Base-by-base conservation (phyloP, 139 green algal genomes). In the Chlorella sp. region DNA sequence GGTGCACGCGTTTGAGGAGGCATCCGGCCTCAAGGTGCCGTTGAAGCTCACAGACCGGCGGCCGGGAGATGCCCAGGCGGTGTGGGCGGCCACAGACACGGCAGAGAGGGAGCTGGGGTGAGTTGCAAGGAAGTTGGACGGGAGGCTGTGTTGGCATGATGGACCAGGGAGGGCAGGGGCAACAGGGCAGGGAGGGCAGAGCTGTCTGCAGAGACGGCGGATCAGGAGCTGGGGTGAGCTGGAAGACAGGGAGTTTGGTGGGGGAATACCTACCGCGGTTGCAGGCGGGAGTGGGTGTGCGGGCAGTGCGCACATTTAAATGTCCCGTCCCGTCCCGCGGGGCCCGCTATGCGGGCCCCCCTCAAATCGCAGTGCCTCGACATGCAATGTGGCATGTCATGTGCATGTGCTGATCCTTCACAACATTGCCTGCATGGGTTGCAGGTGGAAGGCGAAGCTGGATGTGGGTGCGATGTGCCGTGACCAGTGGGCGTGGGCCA, bases 401-500 rank as follows among this genome's bases (percentile, higher is more conserved):
- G n/a, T n/a, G n/a, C n/a, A n/a, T n/a, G n/a, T n/a, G n/a, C n/a
- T n/a, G n/a, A n/a, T n/a, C n/a, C n/a, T n/a, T n/a, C n/a, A n/a
- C n/a, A n/a, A n/a, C n/a, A n/a, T n/a, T n/a, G n/a, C n/a, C n/a
- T n/a, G n/a, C n/a, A n/a, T n/a, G n/a, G n/a, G n/a, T n/a, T n/a
- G n/a, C 80, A 85, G 80, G 78, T 99, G 97, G 97, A 98, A 97
- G 93, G 90, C 95, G 24, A 98, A 96, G 94, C 94, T 94, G 19
- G 91, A 87, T 37, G 90, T 99, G 0, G 91, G 98, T 21, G 97
- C 99, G 86, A 99, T 99, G 96, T 99, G 97, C 94, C 90, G 91
- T 14, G 95, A 99, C 92, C 97, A 99, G 92, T 99, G 97, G 97
- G 93, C 93, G 14, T 99, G 98, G 98, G 96, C 96, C 0, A 94